These are phyloP conservation scores for Uncinocarpus reesii DNA, from an alignment of 2,329 filamentous ascomycete species.

Conservation along the genomic window DNA sequence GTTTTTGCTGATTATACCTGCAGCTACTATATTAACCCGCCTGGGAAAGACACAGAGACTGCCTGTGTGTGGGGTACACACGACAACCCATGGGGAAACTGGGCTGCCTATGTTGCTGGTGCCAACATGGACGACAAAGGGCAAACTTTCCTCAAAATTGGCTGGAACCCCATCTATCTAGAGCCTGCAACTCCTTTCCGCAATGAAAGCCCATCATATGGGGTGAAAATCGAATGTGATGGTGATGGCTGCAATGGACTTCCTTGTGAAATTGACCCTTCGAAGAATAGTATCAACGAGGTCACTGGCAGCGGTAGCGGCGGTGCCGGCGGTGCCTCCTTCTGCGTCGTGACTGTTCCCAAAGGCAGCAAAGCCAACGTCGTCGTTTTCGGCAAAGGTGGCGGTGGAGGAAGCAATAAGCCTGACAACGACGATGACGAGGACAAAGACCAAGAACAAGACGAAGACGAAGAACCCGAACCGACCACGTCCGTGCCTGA, in stretches of 20 bases:
- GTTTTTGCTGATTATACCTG: conserved; percentile 16
- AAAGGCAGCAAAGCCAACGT: conserved; percentile 57
- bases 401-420: conserved; percentile 21
- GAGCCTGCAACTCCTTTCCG: conserved; percentile 45
- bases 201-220: conserved; percentile 52
- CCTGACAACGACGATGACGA: background rate
- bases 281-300: conserved; percentile 45
- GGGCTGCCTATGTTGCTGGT: conserved; percentile 66
- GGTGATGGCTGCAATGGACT: conserved; percentile 57
- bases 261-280: conserved; percentile 62
- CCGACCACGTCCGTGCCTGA: conserved; percentile 16
- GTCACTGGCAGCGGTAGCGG: conserved; percentile 48
- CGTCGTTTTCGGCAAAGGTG: conserved; percentile 46
- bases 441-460: background rate
- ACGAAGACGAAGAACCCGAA: background rate
- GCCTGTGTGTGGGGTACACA: conserved; percentile 64
- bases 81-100: conserved; percentile 58
- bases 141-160: conserved; percentile 63
- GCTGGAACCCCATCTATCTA: conserved; percentile 65
- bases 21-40: conserved; percentile 69
- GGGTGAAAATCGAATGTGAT: conserved; percentile 60
- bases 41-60: conserved; percentile 49
- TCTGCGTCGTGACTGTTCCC: conserved; percentile 67
- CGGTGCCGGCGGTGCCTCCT: conserved; percentile 58
- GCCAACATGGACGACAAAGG: conserved; percentile 58